Evolutionary conservation across 345 rosid species (phyloP).

Genomic region (Linum tenue): DNA sequence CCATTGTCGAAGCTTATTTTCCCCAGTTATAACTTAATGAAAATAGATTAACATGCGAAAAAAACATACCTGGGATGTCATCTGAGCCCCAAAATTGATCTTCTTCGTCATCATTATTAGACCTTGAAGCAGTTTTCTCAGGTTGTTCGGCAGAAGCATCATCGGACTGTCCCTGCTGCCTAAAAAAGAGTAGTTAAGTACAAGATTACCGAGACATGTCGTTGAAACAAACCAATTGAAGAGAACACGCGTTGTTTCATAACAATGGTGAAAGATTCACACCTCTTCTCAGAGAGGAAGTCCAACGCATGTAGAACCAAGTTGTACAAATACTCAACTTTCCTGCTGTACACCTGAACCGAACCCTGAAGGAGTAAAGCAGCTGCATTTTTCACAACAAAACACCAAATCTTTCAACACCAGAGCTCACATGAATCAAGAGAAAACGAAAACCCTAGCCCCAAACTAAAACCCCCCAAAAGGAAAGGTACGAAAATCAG

Average conservation of each 20-base stretch:
- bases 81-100: constrained; percentile 71
- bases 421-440: background rate
- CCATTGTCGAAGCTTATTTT: background rate
- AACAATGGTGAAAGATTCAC: background rate
- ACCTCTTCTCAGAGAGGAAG: constrained; percentile 84
- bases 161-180: constrained; percentile 55
- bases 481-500: background rate
- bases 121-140: constrained; percentile 30
- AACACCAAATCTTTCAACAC: background rate
- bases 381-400: constrained; percentile 45
- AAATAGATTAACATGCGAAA: background rate
- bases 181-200: constrained; percentile 17
- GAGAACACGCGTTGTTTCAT: background rate
- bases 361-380: constrained; percentile 98
- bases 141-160: constrained; percentile 20
- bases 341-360: constrained; percentile 90
- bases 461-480: background rate
- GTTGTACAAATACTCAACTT: constrained; percentile 86
- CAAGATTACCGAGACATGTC: background rate
- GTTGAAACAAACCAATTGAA: background rate
- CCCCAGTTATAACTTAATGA: background rate
- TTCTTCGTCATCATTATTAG: constrained; percentile 44
- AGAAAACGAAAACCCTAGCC: background rate
- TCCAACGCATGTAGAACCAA: constrained; percentile 91
- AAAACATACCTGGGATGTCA: constrained; percentile 60